A percentile compares a stretch with the other conserved stretches of the same genome.
Evolutionary conservation across 2,329 filamentous ascomycete genomes (phyloP).

Genomic region (Lachnellula willkommii): DNA sequence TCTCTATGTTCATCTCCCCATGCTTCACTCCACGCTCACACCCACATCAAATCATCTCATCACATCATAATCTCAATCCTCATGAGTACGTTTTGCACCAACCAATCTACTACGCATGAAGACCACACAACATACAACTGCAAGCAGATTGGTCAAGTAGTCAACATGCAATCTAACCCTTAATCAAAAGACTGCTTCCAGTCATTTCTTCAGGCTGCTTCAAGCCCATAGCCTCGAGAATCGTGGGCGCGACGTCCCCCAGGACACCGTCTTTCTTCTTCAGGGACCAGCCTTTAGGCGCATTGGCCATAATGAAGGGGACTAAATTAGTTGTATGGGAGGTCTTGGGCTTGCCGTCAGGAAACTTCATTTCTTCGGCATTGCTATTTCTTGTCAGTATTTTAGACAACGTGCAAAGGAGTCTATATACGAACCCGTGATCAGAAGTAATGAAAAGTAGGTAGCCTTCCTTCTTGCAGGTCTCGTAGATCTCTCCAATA

Average conservation of each 20-base stretch:
- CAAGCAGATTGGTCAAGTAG: conserved; percentile 6
- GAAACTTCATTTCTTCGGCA: conserved; percentile 97
- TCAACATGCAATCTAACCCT: conserved; percentile 40
- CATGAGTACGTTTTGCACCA: conserved; percentile 29
- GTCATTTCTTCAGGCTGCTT: conserved; percentile 90
- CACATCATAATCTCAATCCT: conserved; percentile 16
- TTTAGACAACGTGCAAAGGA: not conserved
- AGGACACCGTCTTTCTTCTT: conserved; percentile 77
- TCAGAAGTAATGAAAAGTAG: conserved; percentile 93
- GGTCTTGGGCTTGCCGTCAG: conserved; percentile 94
- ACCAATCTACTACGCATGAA: not conserved
- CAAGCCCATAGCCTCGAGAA: conserved; percentile 86
- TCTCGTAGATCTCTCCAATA: conserved; percentile 87
- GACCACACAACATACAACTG: not conserved
- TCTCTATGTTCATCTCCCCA: not conserved
- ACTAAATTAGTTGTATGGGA: conserved; percentile 98
- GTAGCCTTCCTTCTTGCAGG: conserved; percentile 89
- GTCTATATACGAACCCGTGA: conserved; percentile 60
- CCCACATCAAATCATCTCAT: conserved; percentile 1
- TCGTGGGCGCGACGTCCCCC: conserved; percentile 92
- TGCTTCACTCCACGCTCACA: not conserved
- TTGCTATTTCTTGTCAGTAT: conserved; percentile 46
- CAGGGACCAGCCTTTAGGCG: conserved; percentile 80
- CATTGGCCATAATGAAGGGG: conserved; percentile 96
- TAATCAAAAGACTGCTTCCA: conserved; percentile 75